phyloP scores from a whole-genome alignment of 2,329 filamentous ascomycete genomes.

The Talaromyces sp. region DNA sequence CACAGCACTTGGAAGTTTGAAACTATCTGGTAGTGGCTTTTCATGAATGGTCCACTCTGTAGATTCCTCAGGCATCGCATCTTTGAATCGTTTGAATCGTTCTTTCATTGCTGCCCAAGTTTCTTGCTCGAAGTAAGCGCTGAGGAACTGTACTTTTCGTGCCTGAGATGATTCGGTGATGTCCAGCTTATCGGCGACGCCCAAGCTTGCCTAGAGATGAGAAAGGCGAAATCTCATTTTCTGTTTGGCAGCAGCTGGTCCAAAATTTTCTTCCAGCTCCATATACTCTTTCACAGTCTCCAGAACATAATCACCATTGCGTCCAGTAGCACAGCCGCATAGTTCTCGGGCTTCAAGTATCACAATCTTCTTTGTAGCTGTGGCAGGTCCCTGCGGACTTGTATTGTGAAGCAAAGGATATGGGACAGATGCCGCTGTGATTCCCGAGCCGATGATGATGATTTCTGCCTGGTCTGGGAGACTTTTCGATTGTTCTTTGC shows the following conservation, averaged over 20 bases:
- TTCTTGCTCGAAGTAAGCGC: constrained; percentile 30
- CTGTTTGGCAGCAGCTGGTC: neutral
- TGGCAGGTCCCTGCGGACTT: too few species aligned
- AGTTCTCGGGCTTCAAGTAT: constrained; percentile 32
- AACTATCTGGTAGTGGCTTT: constrained; percentile 25
- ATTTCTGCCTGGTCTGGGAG: too few species aligned
- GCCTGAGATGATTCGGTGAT: constrained; percentile 22
- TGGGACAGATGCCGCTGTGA: too few species aligned
- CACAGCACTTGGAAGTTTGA: constrained; percentile 25
- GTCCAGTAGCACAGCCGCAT: constrained; percentile 36
- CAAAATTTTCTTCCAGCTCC: neutral
- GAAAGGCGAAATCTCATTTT: neutral
- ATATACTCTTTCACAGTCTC: constrained; percentile 15
- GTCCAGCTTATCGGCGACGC: constrained; percentile 12
- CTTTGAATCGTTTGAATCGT: constrained; percentile 27
- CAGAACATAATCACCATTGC: constrained; percentile 29
- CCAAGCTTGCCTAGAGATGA: neutral
- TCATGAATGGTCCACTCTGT: constrained; percentile 30
- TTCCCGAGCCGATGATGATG: too few species aligned
- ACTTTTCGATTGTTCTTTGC: too few species aligned
- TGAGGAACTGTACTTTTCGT: constrained; percentile 31
- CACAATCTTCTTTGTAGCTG: constrained; percentile 22
- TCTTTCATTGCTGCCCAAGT: constrained; percentile 26
- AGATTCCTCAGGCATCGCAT: constrained; percentile 30
- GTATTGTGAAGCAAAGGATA: too few species aligned